Conservation (phyloP, 345 rosid genomes). For the Eucalyptus camaldulensis region DNA sequence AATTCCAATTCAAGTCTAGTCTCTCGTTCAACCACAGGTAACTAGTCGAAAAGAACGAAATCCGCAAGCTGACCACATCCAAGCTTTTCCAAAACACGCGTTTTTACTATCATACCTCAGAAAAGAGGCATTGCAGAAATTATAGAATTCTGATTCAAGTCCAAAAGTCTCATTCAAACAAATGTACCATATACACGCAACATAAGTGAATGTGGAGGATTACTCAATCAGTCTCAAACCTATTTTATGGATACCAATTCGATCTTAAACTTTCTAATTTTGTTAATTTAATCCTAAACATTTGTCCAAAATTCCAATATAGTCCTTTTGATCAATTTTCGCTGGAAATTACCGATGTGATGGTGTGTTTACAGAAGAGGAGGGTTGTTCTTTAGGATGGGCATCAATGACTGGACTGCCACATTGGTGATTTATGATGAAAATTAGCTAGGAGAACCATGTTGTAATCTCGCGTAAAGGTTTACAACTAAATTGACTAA, state of each 20-base stretch:
- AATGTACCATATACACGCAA: background rate
- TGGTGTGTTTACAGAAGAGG: background rate
- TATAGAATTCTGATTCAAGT: background rate
- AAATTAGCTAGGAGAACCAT: background rate
- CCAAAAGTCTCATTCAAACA: background rate
- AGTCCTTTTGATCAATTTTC: background rate
- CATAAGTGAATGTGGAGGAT: background rate
- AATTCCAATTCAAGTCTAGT: background rate
- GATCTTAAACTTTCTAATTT: background rate
- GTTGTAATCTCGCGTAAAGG: background rate
- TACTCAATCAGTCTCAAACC: too few relatives aligned
- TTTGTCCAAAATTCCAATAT: too few relatives aligned
- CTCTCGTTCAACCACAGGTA: background rate
- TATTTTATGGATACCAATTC: too few relatives aligned
- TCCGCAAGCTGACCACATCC: background rate
- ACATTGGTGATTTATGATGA: background rate
- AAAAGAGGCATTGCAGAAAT: background rate
- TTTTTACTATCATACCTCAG: background rate
- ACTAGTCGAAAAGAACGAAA: background rate
- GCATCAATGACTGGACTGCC: rapidly evolving
- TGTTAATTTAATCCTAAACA: too few relatives aligned
- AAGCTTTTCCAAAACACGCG: background rate
- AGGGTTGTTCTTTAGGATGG: background rate
- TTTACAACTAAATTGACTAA: too few relatives aligned
- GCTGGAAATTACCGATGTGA: background rate